Conservation (phyloP, 805 yeast species). For the Ogataea henricii region DNA sequence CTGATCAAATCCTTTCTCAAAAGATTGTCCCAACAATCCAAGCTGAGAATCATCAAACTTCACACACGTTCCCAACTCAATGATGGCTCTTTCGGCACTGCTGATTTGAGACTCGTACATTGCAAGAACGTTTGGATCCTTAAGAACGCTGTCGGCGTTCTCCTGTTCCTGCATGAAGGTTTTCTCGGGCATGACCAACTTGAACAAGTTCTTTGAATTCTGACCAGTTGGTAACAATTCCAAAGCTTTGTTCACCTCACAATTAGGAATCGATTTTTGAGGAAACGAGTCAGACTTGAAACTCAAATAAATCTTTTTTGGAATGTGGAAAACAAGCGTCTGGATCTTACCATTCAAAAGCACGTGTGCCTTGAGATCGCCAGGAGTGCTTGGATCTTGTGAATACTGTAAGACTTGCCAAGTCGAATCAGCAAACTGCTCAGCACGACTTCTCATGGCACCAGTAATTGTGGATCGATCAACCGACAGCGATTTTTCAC, state of each 20-base stretch:
- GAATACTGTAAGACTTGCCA: constrained; percentile 87
- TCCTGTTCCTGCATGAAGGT: constrained; percentile 55
- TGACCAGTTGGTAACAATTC: constrained; percentile 74
- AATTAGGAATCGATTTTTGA: constrained; percentile 42
- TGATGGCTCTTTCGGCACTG: constrained; percentile 69
- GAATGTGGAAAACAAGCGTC: constrained; percentile 68
- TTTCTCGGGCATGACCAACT: constrained; percentile 68
- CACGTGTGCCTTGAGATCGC: constrained; percentile 75
- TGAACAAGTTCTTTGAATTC: constrained; percentile 54
- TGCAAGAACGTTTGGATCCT: constrained; percentile 61
- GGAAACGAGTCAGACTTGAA: constrained; percentile 48
- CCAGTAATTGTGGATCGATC: constrained; percentile 65
- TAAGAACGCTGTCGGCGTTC: constrained; percentile 63
- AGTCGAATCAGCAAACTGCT: constrained; percentile 67
- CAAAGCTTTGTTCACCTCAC: constrained; percentile 58
- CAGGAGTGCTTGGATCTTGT: constrained; percentile 55
- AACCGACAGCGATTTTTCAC: constrained; percentile 48
- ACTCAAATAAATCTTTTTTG: constrained; percentile 70
- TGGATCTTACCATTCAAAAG: constrained; percentile 73
- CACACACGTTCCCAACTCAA: constrained; percentile 76
- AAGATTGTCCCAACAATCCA: constrained; percentile 85
- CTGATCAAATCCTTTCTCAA: constrained; percentile 79
- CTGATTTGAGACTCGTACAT: constrained; percentile 75
- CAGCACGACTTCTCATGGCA: constrained; percentile 77
- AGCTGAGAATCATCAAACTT: constrained; percentile 66